Evolutionary conservation across 2,329 filamentous ascomycete species (phyloP), one percentile per base, ranked within the genome.

Genomic region (Alternaria burnsii): DNA sequence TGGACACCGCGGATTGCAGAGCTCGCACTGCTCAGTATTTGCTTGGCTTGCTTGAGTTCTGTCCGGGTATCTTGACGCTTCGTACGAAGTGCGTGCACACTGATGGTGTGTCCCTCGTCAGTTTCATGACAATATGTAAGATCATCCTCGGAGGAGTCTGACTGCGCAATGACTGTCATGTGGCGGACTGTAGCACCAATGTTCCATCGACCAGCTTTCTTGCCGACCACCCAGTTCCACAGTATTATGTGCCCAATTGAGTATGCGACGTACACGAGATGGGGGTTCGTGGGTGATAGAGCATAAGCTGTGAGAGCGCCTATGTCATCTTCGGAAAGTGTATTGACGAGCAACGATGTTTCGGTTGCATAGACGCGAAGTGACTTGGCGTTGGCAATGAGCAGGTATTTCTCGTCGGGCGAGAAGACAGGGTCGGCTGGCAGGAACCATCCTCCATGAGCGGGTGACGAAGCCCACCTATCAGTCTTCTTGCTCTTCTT

Each of bases 301-400:
- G 82, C 80, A 70, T 84, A 88, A 24, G 82, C 82, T 22, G 82
- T 78, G 22, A 89, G 79, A 11, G 74, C 47, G 14, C 68, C 77
- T 22, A 82, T 77, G 70, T 78, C 67, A 20, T 68, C 73, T 68
- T 82, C 66, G n/a, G 79, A 77, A 50, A 97, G 89, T 57, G 88
- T 87, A 67, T 92, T 89, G 46, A 92, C 83, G 22, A 96, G 86
- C 51, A 96, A 86, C 2, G 95, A 98, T 55, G 93, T 93, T 65
- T 87, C 83, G 30, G 92, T 87, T 2, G 91, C 91, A 78, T 95
- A 97, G 26, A 97, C 85, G 75, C 93, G 91, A 55, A 97, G 83
- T 10, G 90, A 89, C 28, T 87, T 89, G 61, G 89, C 86, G 71
- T 92, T 92, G 32, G 90, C 87, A 57, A 97, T 78, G 58, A 97